Evolutionary conservation across 2,329 filamentous ascomycete genomes (phyloP), one percentile per base, ranked within the genome.

Genomic region (Pyricularia sp.): DNA sequence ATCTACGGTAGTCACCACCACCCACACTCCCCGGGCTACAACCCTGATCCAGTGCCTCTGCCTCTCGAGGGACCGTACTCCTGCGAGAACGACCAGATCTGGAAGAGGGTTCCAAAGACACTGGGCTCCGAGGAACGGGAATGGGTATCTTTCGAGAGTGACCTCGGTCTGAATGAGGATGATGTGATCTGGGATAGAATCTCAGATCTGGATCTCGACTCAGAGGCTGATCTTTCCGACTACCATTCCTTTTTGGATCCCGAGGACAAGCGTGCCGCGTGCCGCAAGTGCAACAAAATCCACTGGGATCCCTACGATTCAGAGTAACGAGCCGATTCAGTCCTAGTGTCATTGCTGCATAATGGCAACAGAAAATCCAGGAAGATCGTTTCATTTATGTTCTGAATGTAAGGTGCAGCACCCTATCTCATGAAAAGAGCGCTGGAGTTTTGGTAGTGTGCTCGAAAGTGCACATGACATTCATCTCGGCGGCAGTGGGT

Each of bases 101-200:
- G 83, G 83, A 86, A 85, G 73, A 80, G 77, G 14, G 79, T 86
- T 0, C 84, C 84, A 0, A 65, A 77, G 4, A 75, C 75, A 23
- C 79, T 81, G 23, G 81, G 82, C 69, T 72, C 71, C 0, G 73
- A 77, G 17, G 75, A 79, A 36, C 82, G 84, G 26, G 73, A 76
- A n/a, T 86, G 83, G 84, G 76, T 79, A 20, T 78, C 84, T 50
- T 86, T 86, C 68, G 79, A 80, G 64, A 70, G 72, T 3, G 68
- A 69, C 2, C 70, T 65, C 11, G 72, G 72, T 20, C 59, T 28
- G 7, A 58, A 67, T 1, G 64, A 72, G 28, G 64, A 67, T 1
- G 23, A 69, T 14, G 69, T 71, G 26, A 65, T 67, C 23, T 66
- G 69, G 12, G 69, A 68, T 0, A 69, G 59, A 30, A 28, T 63